A percentile compares a stretch with the other conserved stretches of the same genome.
phyloP scores from a whole-genome alignment of 495 filamentous ascomycete species.

The Tuber brumale region DNA sequence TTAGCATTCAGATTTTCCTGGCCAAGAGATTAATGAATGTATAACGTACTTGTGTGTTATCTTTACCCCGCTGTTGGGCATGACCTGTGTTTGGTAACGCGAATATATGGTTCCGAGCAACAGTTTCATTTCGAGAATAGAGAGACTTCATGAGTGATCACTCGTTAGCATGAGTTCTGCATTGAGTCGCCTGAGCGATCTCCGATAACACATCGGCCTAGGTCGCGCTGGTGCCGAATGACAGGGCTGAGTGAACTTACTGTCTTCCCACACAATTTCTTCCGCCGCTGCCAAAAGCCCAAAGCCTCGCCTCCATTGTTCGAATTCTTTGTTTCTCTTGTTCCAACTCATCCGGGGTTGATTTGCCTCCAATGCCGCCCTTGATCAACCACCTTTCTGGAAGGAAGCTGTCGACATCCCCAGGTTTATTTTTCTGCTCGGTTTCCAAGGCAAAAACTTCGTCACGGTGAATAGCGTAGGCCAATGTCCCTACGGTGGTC shows the following conservation, averaged over 20 bases:
- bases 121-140: slow-evolving; percentile 34
- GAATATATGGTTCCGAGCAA: slow-evolving; percentile 18
- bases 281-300: slow-evolving; percentile 25
- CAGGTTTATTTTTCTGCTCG: background rate
- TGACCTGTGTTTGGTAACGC: slow-evolving; percentile 18
- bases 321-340: slow-evolving; percentile 33
- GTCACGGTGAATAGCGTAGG: slow-evolving; percentile 48
- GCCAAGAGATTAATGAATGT: background rate
- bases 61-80: background rate
- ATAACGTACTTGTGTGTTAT: slow-evolving; percentile 12
- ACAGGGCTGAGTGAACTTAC: slow-evolving; percentile 42
- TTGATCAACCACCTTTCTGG: slow-evolving; percentile 37
- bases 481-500: slow-evolving; percentile 46
- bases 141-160: background rate
- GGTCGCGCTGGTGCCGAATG: background rate
- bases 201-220: background rate
- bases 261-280: slow-evolving; percentile 21
- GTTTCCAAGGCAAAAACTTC: slow-evolving; percentile 35
- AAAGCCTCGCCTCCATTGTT: slow-evolving; percentile 25
- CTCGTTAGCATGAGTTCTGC: background rate
- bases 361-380: slow-evolving; percentile 13
- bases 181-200: background rate
- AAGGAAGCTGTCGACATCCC: slow-evolving; percentile 12
- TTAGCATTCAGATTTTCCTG: background rate
- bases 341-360: background rate